Evolutionary conservation across 2,329 filamentous ascomycete species (phyloP), one percentile per base, ranked within the genome.

Genomic region (Elsinoe australis): DNA sequence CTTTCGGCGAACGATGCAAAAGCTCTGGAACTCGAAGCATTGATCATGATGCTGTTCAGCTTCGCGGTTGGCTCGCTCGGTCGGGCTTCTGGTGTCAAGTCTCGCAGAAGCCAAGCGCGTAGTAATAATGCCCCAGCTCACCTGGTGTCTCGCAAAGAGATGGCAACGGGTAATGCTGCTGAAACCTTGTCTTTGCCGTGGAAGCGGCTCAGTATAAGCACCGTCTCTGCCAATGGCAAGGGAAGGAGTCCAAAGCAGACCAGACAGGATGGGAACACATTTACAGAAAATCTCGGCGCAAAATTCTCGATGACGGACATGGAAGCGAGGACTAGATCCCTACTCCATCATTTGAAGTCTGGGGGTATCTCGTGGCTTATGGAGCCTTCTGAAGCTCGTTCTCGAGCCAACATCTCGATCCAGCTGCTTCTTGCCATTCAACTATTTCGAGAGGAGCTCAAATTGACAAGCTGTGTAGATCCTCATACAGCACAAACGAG

Each of bases 391-490:
- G 29, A 67, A 69, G 45, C 76, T 78, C 49, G 71, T 73, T 42
- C 75, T 80, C 49, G 58, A 52, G 28, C 49, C 54, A 22, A 24
- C 0, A 45, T 22, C 29, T 47, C 50, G 15, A 39, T 38, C 22
- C 58, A 57, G 29, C 46, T 64, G 5, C 61, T 94, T 54, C 70
- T 82, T 31, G 83, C 79, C 1, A 71, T 98, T 9, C 92, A 98
- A 66, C 71, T 96, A 2, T 70, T 94, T n/a, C 75, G 85, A 0
- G 90, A 98, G 63, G 92, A 98, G 62, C 75, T 85, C 53, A 96
- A 94, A 61, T 75, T 98, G 1, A 38, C 12, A 12, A 6, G 18
- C 2, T 19, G 15, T 6, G 15, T 29, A 12, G 45, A 31, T 9
- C 10, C n/a, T 10, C 22, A 15, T n/a, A 9, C 12, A n/a, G 4